Base-by-base conservation (phyloP, 441 rosid species). In the Bruguiera hainesii region DNA sequence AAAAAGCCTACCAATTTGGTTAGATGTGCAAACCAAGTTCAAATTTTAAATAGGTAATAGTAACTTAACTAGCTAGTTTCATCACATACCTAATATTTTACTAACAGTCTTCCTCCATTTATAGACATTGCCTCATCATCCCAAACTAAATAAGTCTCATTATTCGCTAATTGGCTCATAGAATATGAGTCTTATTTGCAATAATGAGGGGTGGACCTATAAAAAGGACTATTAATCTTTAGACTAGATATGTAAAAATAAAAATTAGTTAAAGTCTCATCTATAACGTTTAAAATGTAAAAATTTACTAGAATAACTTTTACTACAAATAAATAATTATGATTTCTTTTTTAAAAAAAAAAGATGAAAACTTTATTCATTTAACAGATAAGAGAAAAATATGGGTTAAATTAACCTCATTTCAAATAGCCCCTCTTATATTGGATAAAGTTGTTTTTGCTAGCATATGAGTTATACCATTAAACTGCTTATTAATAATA, bases 1-100 rank as follows among this genome's bases (percentile, higher is more conserved):
- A 73, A 76, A 78, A 29, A 29, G 89, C 84, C 89, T 95, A 86
- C 82, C 83, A 79, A 84, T 79, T 80, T 80, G 89, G 92, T 89
- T 81, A 87, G 95, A 88, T 59, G 80, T 67, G 82, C 74, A 84
- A 81, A 82, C 79, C 75, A 80, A 84, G 73, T 80, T 78, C 85
- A 74, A 69, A 76, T 70, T 71, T 67, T 65, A 60, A 75, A 83
- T 76, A 78, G 86, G 81, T 64, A 79, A 84, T 84, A 77, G 74
- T 81, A 83, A 92, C 97, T 95, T 95, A 95, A 97, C 99, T 92
- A 98, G 98, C 95, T 92, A 75, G 90, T 92, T 85, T 96, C 99
- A 81, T 92, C 98, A 85, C 90, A 97, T 85, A 90, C 91, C 88
- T 92, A 95, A 90, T 96, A 96, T 81, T 89, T 90, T 9, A 82